Evolutionary conservation across 768 basidiomycete species (phyloP), one percentile per base, ranked within the genome.

Genomic region (Suillus weaverae): DNA sequence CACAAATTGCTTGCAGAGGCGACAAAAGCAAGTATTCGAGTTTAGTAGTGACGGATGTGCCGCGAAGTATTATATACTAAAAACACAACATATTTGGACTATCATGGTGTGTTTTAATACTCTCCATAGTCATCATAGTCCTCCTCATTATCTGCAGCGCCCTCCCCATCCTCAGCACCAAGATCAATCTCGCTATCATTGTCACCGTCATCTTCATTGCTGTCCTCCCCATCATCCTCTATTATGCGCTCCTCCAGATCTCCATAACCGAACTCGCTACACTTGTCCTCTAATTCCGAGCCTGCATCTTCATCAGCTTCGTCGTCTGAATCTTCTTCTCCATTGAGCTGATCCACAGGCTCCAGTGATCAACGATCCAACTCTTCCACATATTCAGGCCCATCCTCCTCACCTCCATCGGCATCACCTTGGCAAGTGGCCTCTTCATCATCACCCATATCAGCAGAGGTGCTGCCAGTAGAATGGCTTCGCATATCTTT

Each of bases 161-260:
- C 62, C 36, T 41, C 53, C 5, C 41, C 36, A 13, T 59, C 53
- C 36, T 59, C 62, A 7, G 55, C 53, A 16, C 62, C n/a, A 26
- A 26, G 13, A 32, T 41, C 48, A n/a, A 13, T 32, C 18, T 62
- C 41, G 20, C 50, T 46, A 26, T 51, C 61, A n/a, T 35, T 38
- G 8, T 33, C 62, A 10, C 1, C n/a, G 8, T 56, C 62, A 56
- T 33, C 46, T 22, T 62, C 48, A 22, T 26, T 1, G 26, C 4
- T 32, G 8, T 62, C 48, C 16, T 51, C 61, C 1, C 14, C 61
- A 6, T 35, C 61, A n/a, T 46, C 46, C 32, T 16, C 18, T 32
- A 46, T 22, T 22, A 46, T 11, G n/a, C 4, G 26, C 33, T 60
- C 39, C 59, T 60, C 22, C 18, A 60, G 30, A 8, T 44, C 36